These are phyloP conservation scores for Sporothrix curviconia DNA, from an alignment of 2,329 filamentous ascomycete species.

Conservation along the genomic window DNA sequence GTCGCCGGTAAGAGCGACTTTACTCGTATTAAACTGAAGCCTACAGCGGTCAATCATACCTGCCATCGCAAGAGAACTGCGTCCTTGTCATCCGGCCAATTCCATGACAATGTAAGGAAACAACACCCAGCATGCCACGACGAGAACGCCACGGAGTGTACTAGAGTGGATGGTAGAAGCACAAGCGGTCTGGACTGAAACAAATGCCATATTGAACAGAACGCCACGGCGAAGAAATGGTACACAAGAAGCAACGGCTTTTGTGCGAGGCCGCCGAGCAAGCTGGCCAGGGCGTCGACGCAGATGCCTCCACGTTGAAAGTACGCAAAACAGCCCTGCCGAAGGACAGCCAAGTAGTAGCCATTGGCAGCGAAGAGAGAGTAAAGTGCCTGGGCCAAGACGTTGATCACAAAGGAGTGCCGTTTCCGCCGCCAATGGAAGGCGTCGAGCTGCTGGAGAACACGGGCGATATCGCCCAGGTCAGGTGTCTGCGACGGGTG, in stretches of 20 bases:
- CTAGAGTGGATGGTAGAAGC: conserved; percentile 2
- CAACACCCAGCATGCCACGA: neutral
- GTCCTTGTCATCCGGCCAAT: neutral
- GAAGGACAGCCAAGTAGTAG: conserved; percentile 68
- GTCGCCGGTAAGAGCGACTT: no score
- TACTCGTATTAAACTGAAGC: no score
- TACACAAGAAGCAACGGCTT: conserved; percentile 72
- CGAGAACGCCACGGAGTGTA: neutral
- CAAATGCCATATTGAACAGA: conserved; percentile 66
- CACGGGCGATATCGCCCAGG: conserved; percentile 58
- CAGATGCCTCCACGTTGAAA: conserved; percentile 61
- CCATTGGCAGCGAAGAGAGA: conserved; percentile 68
- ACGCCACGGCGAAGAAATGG: conserved; percentile 91
- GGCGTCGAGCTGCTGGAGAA: conserved; percentile 59
- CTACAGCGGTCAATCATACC: neutral
- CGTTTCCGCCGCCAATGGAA: conserved; percentile 88
- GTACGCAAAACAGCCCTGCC: conserved; percentile 86
- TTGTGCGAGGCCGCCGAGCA: conserved; percentile 75
- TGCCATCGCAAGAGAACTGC: neutral
- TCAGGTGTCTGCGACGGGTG: conserved; percentile 52
- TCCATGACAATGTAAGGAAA: conserved; percentile 2
- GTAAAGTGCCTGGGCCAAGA: conserved; percentile 89
- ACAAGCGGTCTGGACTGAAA: neutral
- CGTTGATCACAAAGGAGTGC: conserved; percentile 84
- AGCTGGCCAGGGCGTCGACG: conserved; percentile 69